Evolutionary conservation across 352 stramenopile species (phyloP), one percentile per base, ranked within the genome.

Genomic region (Phytopythium oedochilum): DNA sequence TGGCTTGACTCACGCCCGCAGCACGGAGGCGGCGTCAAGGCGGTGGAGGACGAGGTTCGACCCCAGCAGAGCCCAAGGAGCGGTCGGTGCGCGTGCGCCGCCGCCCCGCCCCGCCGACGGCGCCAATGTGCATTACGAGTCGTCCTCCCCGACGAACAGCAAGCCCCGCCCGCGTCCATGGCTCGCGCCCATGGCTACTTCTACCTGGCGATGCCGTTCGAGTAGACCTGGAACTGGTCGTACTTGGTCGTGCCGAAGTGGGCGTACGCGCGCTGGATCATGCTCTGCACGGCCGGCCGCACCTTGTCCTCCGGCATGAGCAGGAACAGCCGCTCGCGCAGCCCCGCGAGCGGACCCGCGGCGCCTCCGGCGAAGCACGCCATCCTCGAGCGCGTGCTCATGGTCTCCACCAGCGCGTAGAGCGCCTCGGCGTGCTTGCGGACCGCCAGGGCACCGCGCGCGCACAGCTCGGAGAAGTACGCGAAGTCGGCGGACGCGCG

Each of bases 221-320:
- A 92, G 55, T 87, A 97, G 11, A 88, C 75, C 65, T 98, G 92
- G 67, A 97, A 98, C 46, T 95, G 73, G 69, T 97, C 93, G 71
- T 98, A 98, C 80, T 96, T 98, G 59, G 80, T 87, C 11, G 96
- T 98, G 48, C 92, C 88, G 78, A 96, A 98, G 78, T 98, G 97
- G 59, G 96, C 94, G 53, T 98, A 85, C 56, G 92, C 86, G 40
- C 96, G 83, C 57, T 98, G 89, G n/a, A 99, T 93, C 63, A 98
- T 89, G 46, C 73, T 83, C 46, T 96, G 74, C 15, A 98, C 94
- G 15, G 78, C 63, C 23, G 66, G 29, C 7, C 65, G 67, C 5
- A 94, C 70, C 50, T 84, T 81, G 1, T 91, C 78, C 36, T 83
- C 73, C 3, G 71, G 32, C 22, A 81, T 78, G 51, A 75, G 88